These are phyloP conservation scores for Zymoseptoria passerinii DNA, from an alignment of 2,329 filamentous ascomycete genomes.

Conservation along the genomic window DNA sequence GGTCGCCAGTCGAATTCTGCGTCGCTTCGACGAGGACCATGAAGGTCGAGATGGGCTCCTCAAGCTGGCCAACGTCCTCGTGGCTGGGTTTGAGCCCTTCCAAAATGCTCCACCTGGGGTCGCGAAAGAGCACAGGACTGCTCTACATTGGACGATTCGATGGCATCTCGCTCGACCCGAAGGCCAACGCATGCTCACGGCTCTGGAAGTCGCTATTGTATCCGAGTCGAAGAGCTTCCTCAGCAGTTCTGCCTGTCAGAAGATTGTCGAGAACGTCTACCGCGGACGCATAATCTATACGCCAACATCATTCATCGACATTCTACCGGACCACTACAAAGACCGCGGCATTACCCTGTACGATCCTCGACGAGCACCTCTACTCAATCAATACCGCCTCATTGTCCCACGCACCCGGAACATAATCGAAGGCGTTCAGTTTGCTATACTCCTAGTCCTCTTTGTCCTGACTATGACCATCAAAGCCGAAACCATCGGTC, in stretches of 20 bases:
- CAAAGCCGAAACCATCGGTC: constrained; percentile 46
- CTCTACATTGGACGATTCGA: constrained; percentile 38
- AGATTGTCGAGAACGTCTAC: constrained; percentile 76
- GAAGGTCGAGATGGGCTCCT: constrained; percentile 62
- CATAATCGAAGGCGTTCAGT: constrained; percentile 66
- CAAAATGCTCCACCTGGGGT: constrained; percentile 68
- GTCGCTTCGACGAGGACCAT: constrained; percentile 71
- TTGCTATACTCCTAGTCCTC: constrained; percentile 57
- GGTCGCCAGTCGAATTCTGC: constrained; percentile 67
- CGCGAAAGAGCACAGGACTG: constrained; percentile 47
- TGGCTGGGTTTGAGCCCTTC: constrained; percentile 78
- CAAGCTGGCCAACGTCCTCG: constrained; percentile 67
- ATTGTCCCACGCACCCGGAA: constrained; percentile 74
- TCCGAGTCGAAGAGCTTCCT: constrained; percentile 74
- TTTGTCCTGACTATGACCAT: constrained; percentile 67
- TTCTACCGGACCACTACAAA: constrained; percentile 81
- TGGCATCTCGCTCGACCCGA: constrained; percentile 35
- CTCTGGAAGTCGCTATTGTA: constrained; percentile 74
- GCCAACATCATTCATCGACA: constrained; percentile 70
- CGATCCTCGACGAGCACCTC: constrained; percentile 63
- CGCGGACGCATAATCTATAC: constrained; percentile 74
- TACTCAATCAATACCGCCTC: constrained; percentile 77
- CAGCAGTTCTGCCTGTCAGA: constrained; percentile 68
- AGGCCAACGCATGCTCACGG: constrained; percentile 57
- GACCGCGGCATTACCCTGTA: constrained; percentile 73